phyloP scores from a whole-genome alignment of 768 basidiomycete genomes.

The Rhodosporidiobolus odoratus region DNA sequence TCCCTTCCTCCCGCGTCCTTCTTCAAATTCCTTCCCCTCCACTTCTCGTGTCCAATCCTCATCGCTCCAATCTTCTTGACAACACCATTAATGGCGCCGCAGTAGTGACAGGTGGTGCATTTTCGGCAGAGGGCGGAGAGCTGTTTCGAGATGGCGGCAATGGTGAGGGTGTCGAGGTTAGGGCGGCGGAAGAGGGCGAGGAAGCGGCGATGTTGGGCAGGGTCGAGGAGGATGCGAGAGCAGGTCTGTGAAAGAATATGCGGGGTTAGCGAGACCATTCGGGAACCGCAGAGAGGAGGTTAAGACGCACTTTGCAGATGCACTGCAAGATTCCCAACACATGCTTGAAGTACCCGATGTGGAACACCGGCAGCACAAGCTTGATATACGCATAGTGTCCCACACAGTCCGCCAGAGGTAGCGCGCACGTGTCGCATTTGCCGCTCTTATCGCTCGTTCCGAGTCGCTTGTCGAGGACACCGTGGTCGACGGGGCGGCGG shows the following conservation, averaged over 20 bases:
- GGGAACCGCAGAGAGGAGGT: not conserved
- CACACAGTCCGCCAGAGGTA: constrained; percentile 86
- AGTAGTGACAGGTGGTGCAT: constrained; percentile 85
- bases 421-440: constrained; percentile 91
- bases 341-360: constrained; percentile 97
- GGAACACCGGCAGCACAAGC: constrained; percentile 90
- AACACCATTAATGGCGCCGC: constrained; percentile 84
- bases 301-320: constrained; percentile 77
- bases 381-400: constrained; percentile 99
- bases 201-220: constrained; percentile 73
- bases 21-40: constrained; percentile 83
- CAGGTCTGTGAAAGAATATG: constrained; percentile 56
- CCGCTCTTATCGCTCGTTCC: constrained; percentile 90
- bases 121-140: constrained; percentile 85
- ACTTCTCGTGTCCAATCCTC: constrained; percentile 97
- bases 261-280: not conserved
- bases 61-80: constrained; percentile 93
- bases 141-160: constrained; percentile 71
- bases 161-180: constrained; percentile 85
- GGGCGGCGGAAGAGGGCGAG: constrained; percentile 86
- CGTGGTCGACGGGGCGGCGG: constrained; percentile 79
- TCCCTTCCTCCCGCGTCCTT: constrained; percentile 85
- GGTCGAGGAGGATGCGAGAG: constrained; percentile 81
- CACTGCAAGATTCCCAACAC: constrained; percentile 87
- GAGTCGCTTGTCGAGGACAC: constrained; percentile 84